Percentiles rank a stretch among this genome's conserved stretches.
Conservation (phyloP, 2,329 filamentous ascomycete genomes). For the Pyrenochaeta sp. region DNA sequence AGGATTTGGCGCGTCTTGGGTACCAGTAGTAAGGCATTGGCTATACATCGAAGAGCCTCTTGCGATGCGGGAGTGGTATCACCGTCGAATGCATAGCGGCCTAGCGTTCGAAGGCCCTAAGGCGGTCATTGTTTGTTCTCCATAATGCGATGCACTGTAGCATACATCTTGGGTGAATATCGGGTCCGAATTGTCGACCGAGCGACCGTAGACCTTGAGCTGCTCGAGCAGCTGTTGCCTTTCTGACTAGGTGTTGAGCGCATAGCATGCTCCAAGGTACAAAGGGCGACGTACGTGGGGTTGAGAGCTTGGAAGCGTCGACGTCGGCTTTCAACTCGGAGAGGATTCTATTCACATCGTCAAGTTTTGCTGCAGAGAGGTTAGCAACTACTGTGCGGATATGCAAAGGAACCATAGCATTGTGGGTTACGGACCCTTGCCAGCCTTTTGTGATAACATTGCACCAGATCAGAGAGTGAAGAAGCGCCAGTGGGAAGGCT, state of each 20-base stretch:
- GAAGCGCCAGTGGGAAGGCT: not conserved
- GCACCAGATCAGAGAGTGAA: not conserved
- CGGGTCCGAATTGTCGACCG: conserved; percentile 74
- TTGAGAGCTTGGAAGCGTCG: conserved; percentile 64
- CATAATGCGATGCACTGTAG: not conserved
- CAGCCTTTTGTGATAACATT: conserved; percentile 23
- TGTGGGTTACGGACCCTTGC: conserved; percentile 26
- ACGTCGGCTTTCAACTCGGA: conserved; percentile 70
- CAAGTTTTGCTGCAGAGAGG: conserved; percentile 66
- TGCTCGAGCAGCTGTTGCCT: conserved; percentile 66
- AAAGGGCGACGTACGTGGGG: conserved; percentile 62
- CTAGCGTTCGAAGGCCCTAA: conserved; percentile 78
- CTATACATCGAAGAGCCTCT: conserved; percentile 81
- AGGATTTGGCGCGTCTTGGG: conserved; percentile 74
- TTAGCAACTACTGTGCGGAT: conserved; percentile 17
- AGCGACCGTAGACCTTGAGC: conserved; percentile 81
- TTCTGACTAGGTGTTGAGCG: conserved; percentile 58
- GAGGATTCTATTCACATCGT: conserved; percentile 72
- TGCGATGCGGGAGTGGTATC: conserved; percentile 67
- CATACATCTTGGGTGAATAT: conserved; percentile 83
- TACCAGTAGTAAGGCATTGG: conserved; percentile 81
- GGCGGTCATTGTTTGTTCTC: conserved; percentile 13
- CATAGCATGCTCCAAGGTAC: not conserved
- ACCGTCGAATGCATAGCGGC: conserved; percentile 76
- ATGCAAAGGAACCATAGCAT: not conserved